These are phyloP conservation scores for Lentinula lateritia DNA, from an alignment of 768 basidiomycete species.

Conservation along the genomic window DNA sequence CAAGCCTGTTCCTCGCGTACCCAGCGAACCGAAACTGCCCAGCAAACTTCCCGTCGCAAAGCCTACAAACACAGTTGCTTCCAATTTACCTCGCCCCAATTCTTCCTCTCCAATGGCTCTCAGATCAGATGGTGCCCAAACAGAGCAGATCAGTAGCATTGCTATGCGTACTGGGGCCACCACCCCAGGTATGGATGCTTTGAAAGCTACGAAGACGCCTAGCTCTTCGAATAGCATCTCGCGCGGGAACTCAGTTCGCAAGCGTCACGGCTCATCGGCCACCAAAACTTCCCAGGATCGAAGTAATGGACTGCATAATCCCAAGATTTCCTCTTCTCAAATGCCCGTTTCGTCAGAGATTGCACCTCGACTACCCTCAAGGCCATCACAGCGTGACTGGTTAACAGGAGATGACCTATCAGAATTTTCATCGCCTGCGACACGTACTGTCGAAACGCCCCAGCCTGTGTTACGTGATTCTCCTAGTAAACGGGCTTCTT, in stretches of 20 bases:
- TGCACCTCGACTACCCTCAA: conserved; percentile 8
- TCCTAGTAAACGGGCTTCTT: conserved; percentile 68
- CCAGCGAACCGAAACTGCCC: conserved; percentile 5
- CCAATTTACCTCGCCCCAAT: conserved; percentile 14
- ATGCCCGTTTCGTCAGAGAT: conserved; percentile 5
- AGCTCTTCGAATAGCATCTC: conserved; percentile 11
- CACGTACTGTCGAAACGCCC: conserved; percentile 15
- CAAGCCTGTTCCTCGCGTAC: conserved; percentile 8
- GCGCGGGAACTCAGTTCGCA: conserved; percentile 43
- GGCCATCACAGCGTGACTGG: conserved; percentile 35
- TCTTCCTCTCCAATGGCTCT: conserved; percentile 16
- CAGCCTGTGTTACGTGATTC: conserved; percentile 60
- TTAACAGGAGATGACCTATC: conserved; percentile 55
- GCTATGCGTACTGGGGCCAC: conserved; percentile 37
- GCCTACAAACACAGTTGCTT: background rate
- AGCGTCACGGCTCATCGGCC: conserved; percentile 41
- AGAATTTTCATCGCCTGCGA: conserved; percentile 15
- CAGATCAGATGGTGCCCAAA: conserved; percentile 37
- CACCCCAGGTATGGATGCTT: background rate
- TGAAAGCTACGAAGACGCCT: conserved; percentile 7
- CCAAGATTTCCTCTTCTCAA: conserved; percentile 9
- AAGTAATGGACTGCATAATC: background rate
- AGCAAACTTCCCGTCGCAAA: background rate
- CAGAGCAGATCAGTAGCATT: conserved; percentile 51
- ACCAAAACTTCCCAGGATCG: conserved; percentile 27